Evolutionary conservation across 805 yeast species (phyloP), one percentile per base, ranked within the genome.

Genomic region (Candida insectorum): DNA sequence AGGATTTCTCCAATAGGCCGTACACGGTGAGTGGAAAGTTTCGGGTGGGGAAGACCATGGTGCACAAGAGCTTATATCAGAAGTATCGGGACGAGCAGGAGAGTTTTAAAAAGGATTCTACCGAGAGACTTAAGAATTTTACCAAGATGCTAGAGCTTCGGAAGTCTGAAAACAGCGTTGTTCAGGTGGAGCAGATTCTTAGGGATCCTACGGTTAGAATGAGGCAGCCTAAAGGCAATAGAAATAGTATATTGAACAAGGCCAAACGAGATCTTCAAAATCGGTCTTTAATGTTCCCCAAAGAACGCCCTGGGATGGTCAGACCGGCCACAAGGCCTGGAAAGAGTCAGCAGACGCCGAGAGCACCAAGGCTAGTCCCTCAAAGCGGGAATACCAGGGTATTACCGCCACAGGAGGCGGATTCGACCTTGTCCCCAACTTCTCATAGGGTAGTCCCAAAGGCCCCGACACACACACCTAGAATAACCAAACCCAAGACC

Each of bases 1-100:
- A 68, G 35, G 80, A 74, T 45, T 75, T 75, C 40, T 62, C 71
- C 3, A 65, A 64, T 30, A 48, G 77, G 22, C 75, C 77, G 4
- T n/a, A n/a, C n/a, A n/a, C n/a, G n/a, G n/a, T n/a, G n/a, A n/a
- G n/a, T n/a, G n/a, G n/a, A n/a, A n/a, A n/a, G n/a, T n/a, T n/a
- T n/a, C n/a, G n/a, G n/a, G n/a, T n/a, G n/a, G n/a, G n/a, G n/a
- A n/a, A n/a, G n/a, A 20, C 23, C 23, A 20, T 20, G 23, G 23
- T 20, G 23, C 53, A 66, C 16, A 57, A 64, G 37, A 51, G 55
- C 2, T 41, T 69, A 16, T 75, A 72, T 51, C 46, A 53, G 27
- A 46, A 44, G 34, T 74, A 72, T 41, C 38, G 48, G 1, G 34
- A 40, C 3, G 76, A 72, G 31, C 52, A 72, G 27, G 74, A 72